These are phyloP conservation scores for Sutorius eximius DNA, from an alignment of 1,284 basidiomycete genomes.

Conservation along the genomic window DNA sequence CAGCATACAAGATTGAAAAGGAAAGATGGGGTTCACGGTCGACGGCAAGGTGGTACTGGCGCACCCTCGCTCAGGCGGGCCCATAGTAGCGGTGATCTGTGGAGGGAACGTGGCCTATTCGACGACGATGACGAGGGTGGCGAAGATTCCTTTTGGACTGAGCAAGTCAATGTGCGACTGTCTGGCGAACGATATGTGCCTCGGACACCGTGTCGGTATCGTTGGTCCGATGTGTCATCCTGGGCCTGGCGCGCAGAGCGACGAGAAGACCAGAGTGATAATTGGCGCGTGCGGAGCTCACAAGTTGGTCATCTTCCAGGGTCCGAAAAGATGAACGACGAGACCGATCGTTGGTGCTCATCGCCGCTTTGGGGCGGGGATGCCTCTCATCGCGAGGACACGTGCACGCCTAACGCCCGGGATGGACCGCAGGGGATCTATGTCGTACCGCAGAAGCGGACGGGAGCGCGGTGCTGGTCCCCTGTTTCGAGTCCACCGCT, in stretches of 20 bases:
- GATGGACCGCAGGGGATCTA: slow-evolving; percentile 9
- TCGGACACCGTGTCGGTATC: background rate
- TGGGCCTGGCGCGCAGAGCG: background rate
- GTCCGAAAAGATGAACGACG: background rate
- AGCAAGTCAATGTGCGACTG: slow-evolving; percentile 8
- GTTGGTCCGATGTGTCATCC: background rate
- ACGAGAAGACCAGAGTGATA: slow-evolving; percentile 6
- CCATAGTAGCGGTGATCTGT: background rate
- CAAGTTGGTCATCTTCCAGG: background rate
- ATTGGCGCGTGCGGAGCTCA: slow-evolving; percentile 12
- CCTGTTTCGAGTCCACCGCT: background rate
- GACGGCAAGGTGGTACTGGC: background rate
- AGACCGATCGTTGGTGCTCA: slow-evolving; percentile 1
- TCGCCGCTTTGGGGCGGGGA: slow-evolving; percentile 1
- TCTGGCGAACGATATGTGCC: background rate
- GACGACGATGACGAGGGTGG: background rate
- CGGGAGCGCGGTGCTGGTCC: background rate
- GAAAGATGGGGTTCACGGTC: background rate
- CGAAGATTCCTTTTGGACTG: slow-evolving; percentile 9
- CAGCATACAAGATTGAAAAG: background rate
- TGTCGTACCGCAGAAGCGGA: slow-evolving; percentile 23
- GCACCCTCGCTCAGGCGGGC: background rate
- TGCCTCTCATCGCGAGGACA: background rate
- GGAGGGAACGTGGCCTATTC: background rate
- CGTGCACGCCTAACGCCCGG: slow-evolving; percentile 5